Base-by-base conservation (phyloP, 2,329 filamentous ascomycete genomes). In the Colletotrichum abscissum region DNA sequence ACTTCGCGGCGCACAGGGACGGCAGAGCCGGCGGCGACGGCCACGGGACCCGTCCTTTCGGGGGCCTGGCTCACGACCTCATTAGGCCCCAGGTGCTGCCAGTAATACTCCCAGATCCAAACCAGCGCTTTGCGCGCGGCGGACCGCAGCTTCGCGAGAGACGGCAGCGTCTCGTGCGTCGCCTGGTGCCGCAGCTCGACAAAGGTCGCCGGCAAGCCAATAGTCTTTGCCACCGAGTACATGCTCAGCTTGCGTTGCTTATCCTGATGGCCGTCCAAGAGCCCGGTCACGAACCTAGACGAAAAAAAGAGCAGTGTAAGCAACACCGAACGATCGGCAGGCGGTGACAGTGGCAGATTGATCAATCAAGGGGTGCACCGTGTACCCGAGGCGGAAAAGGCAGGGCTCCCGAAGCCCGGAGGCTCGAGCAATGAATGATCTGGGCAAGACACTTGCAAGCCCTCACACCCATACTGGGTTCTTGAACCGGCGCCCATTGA, bases 81-180 rank as follows among this genome's bases (percentile, higher is more conserved):
- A n/a, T 74, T 79, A 5, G 81, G 79, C 2, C 79, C 76, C 24
- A 91, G 80, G 56, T 88, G 84, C 78, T 82, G 84, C 95, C 95
- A 98, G 85, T 97, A 98, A 81, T 94, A 94, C 66, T 92, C 88
- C 94, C 94, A 98, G 64, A 98, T 91, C 95, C 95, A 98, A 57
- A 87, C 86, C 74, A 98, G 86, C 1, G 93, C 94, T 77, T 92
- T 90, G 75, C 87, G 84, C 1, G 93, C 90, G 1, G 93, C 93
- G 46, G 88, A 88, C 65, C 94, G 90, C 74, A 98, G 85, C 75
- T 94, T 91, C 12, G 89, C 87, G 66, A 98, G 85, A 1, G 92
- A 92, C 0, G 95, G 95, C 69, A 98, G 85, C 80, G 95, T 93
- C 81, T 97, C 94, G 81, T 98, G 95, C 54, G 95, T 97, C 56